Evolutionary conservation across 2,329 filamentous ascomycete species (phyloP).

Genomic region (Trichoderma sp.): DNA sequence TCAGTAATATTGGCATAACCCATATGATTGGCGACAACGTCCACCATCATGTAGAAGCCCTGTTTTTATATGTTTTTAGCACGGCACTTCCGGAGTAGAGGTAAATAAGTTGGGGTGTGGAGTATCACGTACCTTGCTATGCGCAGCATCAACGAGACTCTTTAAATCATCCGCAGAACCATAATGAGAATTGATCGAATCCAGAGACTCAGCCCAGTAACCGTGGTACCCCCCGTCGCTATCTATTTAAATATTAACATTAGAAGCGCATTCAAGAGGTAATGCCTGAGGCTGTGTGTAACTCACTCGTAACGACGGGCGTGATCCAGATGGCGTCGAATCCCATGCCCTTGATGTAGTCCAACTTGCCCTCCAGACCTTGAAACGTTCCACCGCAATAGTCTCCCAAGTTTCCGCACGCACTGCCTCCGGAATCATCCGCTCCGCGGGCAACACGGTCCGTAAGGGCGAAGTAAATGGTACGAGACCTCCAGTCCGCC

Average conservation of each 20-base stretch:
- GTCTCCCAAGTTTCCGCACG: conserved; percentile 40
- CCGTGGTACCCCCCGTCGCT: conserved; percentile 50
- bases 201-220: conserved; percentile 48
- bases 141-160: conserved; percentile 52
- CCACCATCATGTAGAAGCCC: conserved; percentile 56
- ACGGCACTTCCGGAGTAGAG: neutral
- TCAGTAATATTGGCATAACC: conserved; percentile 50
- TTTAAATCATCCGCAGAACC: conserved; percentile 59
- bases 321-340: conserved; percentile 60
- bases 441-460: conserved; percentile 50
- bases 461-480: conserved; percentile 58
- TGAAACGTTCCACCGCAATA: conserved; percentile 62
- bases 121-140: conserved; percentile 47
- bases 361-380: conserved; percentile 56
- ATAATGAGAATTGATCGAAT: conserved; percentile 55
- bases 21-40: conserved; percentile 60
- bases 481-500: conserved; percentile 50
- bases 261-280: neutral
- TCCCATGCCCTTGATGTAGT: conserved; percentile 62
- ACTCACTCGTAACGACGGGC: conserved; percentile 49
- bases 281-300: neutral
- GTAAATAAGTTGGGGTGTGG: neutral
- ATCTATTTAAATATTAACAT: conserved; percentile 26
- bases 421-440: conserved; percentile 42
- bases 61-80: conserved; percentile 3